Base-by-base conservation (phyloP, 2,329 filamentous ascomycete species). In the Canariomyces notabilis region DNA sequence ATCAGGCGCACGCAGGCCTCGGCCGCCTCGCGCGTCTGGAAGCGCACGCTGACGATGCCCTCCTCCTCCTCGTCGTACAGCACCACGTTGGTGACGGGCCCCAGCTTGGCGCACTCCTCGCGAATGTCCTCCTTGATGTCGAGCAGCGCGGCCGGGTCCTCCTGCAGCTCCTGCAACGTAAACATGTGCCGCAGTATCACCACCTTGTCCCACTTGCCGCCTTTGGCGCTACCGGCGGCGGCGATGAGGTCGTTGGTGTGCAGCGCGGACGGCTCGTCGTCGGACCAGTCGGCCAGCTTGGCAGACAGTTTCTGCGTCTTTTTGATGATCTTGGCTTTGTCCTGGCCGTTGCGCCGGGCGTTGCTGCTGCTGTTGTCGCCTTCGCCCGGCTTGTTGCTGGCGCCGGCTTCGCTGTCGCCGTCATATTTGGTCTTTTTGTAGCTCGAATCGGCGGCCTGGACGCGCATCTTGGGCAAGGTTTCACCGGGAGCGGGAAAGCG, bases 51-150 rank as follows among this genome's bases (percentile, higher is more conserved):
- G 7, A 90, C 85, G 31, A 97, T 78, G 15, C 93, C 93, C 1
- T 89, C 85, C 4, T 79, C 70, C 66, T 98, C 94, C 53, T 83
- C 75, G 64, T 98, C 93, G 64, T 86, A 98, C 14, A 98, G 72
- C 3, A 93, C 83, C 33, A 97, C 87, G 61, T 94, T 96, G 23
- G 89, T 95, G 29, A 97, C 88, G 19, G 83, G 76, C 3, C 93
- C 93, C 12, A 93, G 72, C 67, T 94, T 94, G 48, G 80, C 76
- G 64, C 89, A 95, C 67, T 95, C 90, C 41, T 95, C 88, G 37
- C 87, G 80, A 46, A 97, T 87, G 62, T 98, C 93, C 64, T 95
- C 86, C 63, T 94, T 94, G 69, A 97, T 95, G 53, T 97, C 91
- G 31, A 94, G 72, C 49, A 94, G 77, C 1, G 85, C 87, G 0